Evolutionary conservation across 805 yeast species (phyloP).

Genomic region (Tetrapisispora phaffii): DNA sequence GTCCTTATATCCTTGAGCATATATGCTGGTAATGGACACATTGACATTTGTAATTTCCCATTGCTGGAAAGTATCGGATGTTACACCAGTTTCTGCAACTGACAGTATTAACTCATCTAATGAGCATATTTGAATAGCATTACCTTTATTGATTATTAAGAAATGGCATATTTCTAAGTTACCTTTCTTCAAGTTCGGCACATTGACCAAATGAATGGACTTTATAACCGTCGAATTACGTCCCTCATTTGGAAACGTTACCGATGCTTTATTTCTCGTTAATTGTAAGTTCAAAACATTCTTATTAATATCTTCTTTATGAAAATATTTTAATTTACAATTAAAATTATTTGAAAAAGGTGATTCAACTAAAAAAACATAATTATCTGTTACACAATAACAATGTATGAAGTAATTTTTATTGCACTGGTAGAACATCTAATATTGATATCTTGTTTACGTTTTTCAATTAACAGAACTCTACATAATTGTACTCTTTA

Average conservation of each 20-base stretch:
- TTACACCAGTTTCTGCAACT: neutral
- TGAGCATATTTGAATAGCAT: constrained; percentile 11
- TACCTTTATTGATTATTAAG: constrained; percentile 10
- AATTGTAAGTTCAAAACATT: constrained; percentile 3
- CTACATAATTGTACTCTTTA: neutral
- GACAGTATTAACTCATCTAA: constrained; percentile 6
- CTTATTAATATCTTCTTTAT: neutral
- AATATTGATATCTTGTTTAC: neutral
- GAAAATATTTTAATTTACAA: constrained; percentile 4
- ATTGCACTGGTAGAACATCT: constrained; percentile 5
- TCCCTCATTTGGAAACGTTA: neutral
- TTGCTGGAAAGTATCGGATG: neutral
- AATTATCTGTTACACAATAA: constrained; percentile 6
- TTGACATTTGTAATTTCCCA: constrained; percentile 7
- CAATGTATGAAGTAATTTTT: constrained; percentile 8
- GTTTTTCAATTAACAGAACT: neutral
- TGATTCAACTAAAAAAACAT: constrained; percentile 8
- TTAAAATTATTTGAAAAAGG: constrained; percentile 3
- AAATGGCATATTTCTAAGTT: neutral
- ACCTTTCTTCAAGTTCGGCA: constrained; percentile 3
- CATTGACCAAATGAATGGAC: constrained; percentile 4
- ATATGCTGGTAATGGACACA: constrained; percentile 8
- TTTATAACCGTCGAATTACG: neutral
- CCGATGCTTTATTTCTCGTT: neutral
- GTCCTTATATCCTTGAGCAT: constrained; percentile 9